phyloP scores from a whole-genome alignment of 2,329 filamentous ascomycete species.

The Paraphoma sp. region DNA sequence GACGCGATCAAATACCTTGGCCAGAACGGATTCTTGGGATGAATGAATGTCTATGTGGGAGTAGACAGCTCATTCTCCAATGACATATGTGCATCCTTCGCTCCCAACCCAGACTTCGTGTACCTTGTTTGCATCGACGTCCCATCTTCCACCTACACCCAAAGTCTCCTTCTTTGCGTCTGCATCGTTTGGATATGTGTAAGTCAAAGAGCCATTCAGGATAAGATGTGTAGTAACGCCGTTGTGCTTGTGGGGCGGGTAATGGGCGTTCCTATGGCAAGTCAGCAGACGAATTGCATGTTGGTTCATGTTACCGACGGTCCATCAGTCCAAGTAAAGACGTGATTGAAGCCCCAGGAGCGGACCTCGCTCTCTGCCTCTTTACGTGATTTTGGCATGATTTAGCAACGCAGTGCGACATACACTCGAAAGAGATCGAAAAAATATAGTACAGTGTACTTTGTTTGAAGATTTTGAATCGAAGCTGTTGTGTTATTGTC shows the following conservation, averaged over 20 bases:
- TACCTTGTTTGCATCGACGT: constrained; percentile 67
- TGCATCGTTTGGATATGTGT: constrained; percentile 69
- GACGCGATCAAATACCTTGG: constrained; percentile 57
- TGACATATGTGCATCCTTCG: constrained; percentile 72
- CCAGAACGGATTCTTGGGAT: constrained; percentile 50
- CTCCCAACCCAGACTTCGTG: constrained; percentile 75
- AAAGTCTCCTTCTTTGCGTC: constrained; percentile 64
- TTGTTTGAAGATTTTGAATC: too few relatives aligned
- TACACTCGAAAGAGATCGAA: too few relatives aligned
- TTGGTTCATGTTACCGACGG: constrained; percentile 57
- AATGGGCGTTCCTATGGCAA: constrained; percentile 66
- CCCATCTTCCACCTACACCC: constrained; percentile 66
- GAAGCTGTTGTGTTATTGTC: too few relatives aligned
- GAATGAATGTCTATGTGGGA: not conserved
- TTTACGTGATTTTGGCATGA: constrained; percentile 51
- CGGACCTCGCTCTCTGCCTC: constrained; percentile 67
- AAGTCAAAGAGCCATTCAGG: constrained; percentile 67
- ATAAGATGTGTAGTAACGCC: constrained; percentile 74
- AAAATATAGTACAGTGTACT: too few relatives aligned
- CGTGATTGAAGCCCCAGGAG: constrained; percentile 72
- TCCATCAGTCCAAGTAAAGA: constrained; percentile 75
- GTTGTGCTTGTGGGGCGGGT: constrained; percentile 70
- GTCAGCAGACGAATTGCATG: constrained; percentile 11
- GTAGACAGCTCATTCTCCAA: constrained; percentile 56
- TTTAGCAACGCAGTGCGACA: too few relatives aligned